Evolutionary conservation across 805 yeast species (phyloP).

Genomic region (Candida yuanshanica): DNA sequence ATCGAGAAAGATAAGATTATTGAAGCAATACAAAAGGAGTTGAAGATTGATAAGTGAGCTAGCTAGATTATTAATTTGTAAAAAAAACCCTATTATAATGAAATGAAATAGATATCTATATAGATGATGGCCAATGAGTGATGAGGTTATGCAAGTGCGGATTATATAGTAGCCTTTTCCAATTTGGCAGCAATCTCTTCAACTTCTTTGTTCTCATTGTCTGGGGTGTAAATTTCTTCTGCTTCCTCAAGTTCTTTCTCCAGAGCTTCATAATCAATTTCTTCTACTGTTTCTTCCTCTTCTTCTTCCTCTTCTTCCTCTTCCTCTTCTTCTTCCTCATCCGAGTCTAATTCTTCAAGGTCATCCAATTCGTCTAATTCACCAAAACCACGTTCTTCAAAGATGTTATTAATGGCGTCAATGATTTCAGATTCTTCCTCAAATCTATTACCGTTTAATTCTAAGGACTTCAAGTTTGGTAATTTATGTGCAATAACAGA

Average conservation of each 20-base stretch:
- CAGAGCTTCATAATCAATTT: slow-evolving; percentile 20
- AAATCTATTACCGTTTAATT: slow-evolving; percentile 89
- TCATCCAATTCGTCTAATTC: slow-evolving; percentile 93
- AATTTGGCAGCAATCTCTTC: slow-evolving; percentile 56
- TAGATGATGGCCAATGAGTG: background rate
- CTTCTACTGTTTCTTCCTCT: slow-evolving; percentile 38
- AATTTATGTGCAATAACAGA: slow-evolving; percentile 49
- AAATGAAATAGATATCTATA: slow-evolving; percentile 1
- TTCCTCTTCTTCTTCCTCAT: slow-evolving; percentile 45
- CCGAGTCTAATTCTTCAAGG: slow-evolving; percentile 73
- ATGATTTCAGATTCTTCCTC: slow-evolving; percentile 79
- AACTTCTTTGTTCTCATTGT: slow-evolving; percentile 38
- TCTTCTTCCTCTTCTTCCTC: slow-evolving; percentile 32
- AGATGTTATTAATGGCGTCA: slow-evolving; percentile 52
- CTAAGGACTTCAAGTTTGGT: slow-evolving; percentile 59
- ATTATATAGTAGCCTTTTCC: slow-evolving; percentile 44
- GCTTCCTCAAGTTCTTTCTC: slow-evolving; percentile 37
- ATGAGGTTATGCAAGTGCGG: too few relatives aligned
- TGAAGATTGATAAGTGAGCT: slow-evolving; percentile 16
- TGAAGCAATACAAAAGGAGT: slow-evolving; percentile 31
- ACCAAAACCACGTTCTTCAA: slow-evolving; percentile 70
- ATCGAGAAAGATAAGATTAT: slow-evolving; percentile 54
- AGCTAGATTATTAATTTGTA: background rate
- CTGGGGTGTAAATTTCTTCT: slow-evolving; percentile 37
- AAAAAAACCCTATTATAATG: background rate